Evolutionary conservation across 208 protist species (phyloP), one percentile per base, ranked within the genome.

Genomic region (Wallacemonas sp.): DNA sequence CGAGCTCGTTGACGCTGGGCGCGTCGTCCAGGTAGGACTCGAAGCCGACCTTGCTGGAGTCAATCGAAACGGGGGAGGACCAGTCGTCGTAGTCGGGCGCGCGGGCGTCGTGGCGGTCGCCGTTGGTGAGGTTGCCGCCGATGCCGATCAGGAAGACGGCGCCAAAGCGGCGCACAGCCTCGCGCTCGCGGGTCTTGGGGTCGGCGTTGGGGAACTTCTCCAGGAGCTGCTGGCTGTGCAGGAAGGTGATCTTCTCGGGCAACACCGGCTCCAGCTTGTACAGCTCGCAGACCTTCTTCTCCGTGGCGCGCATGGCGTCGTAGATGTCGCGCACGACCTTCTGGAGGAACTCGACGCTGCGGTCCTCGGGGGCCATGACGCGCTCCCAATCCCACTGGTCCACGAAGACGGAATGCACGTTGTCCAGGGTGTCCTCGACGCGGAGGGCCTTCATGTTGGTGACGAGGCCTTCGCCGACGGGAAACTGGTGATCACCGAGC

Each of bases 381-480:
- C 76, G 70, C 75, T 97, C 90, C 93, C 93, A 97, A 76, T 97
- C 93, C 89, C 90, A 97, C 74, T 97, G 93, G 63, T 97, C 93
- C 0, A 97, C 93, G 76, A 90, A 92, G 32, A 97, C 74, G 36
- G 89, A 96, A 69, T 97, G 93, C 32, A 88, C 46, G 61, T 89
- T 92, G 71, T 94, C 88, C n/a, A 97, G 78, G 16, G 76, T 76
- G 39, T 97, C 93, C 67, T 95, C 89, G 43, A 90, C 82, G 29
- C 93, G 83, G 41, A 97, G 76, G 33, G 90, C 93, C 38, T 76
- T 80, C 90, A 97, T 96, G 76, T 97, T 80, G 2, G 87, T 87
- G 38, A 87, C 68, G 56, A 97, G 77, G 23, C 93, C 93, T 39
- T 74, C 47, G 30, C 93, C 90, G n/a, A 70, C 62, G 32, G 80